These are phyloP conservation scores for Sporormia fimetaria DNA, from an alignment of 495 filamentous ascomycete genomes.

Conservation along the genomic window DNA sequence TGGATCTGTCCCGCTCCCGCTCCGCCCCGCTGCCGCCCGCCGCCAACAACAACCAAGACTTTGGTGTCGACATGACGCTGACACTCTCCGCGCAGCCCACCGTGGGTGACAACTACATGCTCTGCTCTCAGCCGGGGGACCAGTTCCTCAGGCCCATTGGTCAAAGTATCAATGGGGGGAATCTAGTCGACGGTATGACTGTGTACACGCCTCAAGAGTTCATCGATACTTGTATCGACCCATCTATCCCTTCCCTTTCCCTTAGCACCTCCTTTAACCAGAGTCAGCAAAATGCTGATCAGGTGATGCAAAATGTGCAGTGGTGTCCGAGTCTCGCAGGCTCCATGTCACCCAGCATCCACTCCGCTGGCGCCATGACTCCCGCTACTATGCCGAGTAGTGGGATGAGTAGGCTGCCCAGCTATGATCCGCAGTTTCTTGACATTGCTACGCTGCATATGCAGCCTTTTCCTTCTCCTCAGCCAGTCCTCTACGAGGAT, in stretches of 20 bases:
- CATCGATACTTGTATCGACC: conserved; percentile 5
- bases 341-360: conserved; percentile 22
- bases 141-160: too few relatives aligned
- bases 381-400: conserved; percentile 18
- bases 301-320: conserved; percentile 13
- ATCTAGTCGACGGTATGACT: too few relatives aligned
- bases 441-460: conserved; percentile 26
- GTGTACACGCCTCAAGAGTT: too few relatives aligned
- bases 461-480: conserved; percentile 23
- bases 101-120: too few relatives aligned
- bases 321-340: conserved; percentile 18
- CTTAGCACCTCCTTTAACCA: conserved; percentile 1
- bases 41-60: too few relatives aligned
- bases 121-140: too few relatives aligned
- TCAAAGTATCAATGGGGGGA: too few relatives aligned
- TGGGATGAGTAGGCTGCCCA: conserved; percentile 30
- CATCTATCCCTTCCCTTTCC: conserved; percentile 3
- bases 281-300: conserved; percentile 1
- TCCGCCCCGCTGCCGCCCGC: too few relatives aligned
- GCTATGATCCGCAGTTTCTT: conserved; percentile 23
- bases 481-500: conserved; percentile 13
- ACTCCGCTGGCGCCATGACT: conserved; percentile 17
- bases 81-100: too few relatives aligned
- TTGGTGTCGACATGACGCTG: too few relatives aligned
- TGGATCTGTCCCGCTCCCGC: too few relatives aligned